Evolutionary conservation across 1,284 basidiomycete genomes (phyloP), one percentile per base, ranked within the genome.

Genomic region (Anthracocystis panici-leucophaei): DNA sequence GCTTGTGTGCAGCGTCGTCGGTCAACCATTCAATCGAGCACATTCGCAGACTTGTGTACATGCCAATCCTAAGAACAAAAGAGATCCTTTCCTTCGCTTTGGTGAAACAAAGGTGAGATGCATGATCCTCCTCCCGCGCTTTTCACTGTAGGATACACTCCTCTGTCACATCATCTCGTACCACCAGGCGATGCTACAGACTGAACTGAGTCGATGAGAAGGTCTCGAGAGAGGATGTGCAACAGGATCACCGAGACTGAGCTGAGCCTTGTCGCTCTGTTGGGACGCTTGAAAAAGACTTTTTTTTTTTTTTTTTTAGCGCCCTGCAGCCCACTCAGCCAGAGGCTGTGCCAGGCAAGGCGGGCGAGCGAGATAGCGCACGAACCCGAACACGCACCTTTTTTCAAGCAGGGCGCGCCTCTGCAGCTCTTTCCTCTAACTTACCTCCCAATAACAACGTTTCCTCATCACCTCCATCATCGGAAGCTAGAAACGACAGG

Each of bases 21-120:
- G 12, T 38, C 35, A 14, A 38, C 35, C 35, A 38, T 38, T 14
- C 35, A 16, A 14, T 38, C 8, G 27, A 18, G 11, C 54, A 56
- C 54, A 42, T 56, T 55, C 20, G 27, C 25, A 5, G 25, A 38
- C 25, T 31, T 5, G n/a, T 27, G 7, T 45, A 29, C 41, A 46
- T 46, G 48, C 45, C 46, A 58, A 58, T 38, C 53, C 44, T n/a
- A 52, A 45, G 29, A 35, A 52, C 14, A 51, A 7, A 42, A 57
- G 27, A 56, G 46, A 45, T 31, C 25, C 31, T 18, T 33, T n/a
- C 20, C 20, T 27, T 16, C 27, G 45, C 45, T 27, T 16, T 46
- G 33, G 11, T 11, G 8, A 33, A 11, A 7, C n/a, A 33, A 33
- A 33, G 33, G 7, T 33, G 10, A 33, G 33, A 11, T 33, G 33